Evolutionary conservation across 2,329 filamentous ascomycete genomes (phyloP), one percentile per base, ranked within the genome.

Genomic region (Pleoardoris graminearum): DNA sequence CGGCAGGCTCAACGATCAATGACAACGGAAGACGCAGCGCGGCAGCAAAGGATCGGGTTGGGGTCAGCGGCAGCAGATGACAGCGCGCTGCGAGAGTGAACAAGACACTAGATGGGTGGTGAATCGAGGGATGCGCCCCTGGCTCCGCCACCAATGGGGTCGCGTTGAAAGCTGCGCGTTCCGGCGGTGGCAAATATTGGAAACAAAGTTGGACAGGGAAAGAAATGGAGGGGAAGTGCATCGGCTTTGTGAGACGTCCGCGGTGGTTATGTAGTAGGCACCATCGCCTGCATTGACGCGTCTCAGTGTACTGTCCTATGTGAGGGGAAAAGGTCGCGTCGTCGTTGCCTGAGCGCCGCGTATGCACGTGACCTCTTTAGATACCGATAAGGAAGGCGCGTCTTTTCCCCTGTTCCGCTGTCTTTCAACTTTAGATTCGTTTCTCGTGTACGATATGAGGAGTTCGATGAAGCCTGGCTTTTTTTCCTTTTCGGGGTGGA

Each of bases 81-180:
- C 37, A 45, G 43, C 37, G 48, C 51, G 42, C 17, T 36, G 14
- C 38, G 19, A 36, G 44, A 41, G 17, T 7, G 35, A 44, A 27
- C n/a, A 23, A 50, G 37, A 51, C 46, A 57, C 50, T 61, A 59
- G 49, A 37, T 27, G 50, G 27, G 50, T 55, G 49, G 53, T 59
- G 53, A 53, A 58, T 57, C 41, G 57, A 64, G 54, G 56, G 53
- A 56, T 54, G 48, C 52, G 21, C 58, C 62, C 65, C 63, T 63
- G 59, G 51, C 48, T 43, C 53, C 54, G 61, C 58, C 58, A 65
- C 41, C 44, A 54, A 63, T 58, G 56, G 48, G 48, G 47, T 49
- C 48, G 60, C 57, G 65, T 61, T 59, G 55, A 67, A 58, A 58
- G 53, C 43, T 59, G 65, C 62, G 60, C 56, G 49, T 32, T 65